Base-by-base conservation (phyloP, 805 yeast species). In the Candida peoriensis region DNA sequence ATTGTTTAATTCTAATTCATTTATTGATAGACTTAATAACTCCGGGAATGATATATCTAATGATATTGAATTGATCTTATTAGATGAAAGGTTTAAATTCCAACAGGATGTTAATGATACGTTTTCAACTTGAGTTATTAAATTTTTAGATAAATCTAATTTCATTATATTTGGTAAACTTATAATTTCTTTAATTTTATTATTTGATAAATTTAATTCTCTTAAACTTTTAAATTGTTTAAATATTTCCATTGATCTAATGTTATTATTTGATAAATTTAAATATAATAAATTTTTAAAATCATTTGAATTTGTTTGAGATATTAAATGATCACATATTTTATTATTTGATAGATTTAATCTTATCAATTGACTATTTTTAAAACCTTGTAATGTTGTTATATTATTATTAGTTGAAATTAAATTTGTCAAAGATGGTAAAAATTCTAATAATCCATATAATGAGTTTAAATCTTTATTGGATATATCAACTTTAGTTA, bases 211-310 rank as follows among this genome's bases (percentile, higher is more conserved):
- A 24, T 47, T 38, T 21, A 57, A 33, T 14, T 38, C 41, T 28
- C 52, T 42, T 48, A 41, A 63, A 40, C 41, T 45, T 14, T 33
- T 24, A 29, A 57, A 41, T 3, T 39, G 23, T n/a, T 39, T 47
- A 37, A 40, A 72, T 44, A 21, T 50, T 44, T 14, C 41, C 46
- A 32, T 63, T 45, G 31, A 52, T 39, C 43, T 54, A 43, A 72
- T 70, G 8, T 49, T 42, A 46, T 73, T 73, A 11, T 47, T 31
- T 2, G 72, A 63, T 20, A 71, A 44, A 39, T 69, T 60, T 5
- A 67, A 39, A 13, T 47, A 48, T 14, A 47, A 43, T 30, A 72
- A 43, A 22, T 30, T 32, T 21, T 39, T 33, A 25, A 42, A 47
- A 20, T 28, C 41, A 11, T 36, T 32, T 24, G 47, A 40, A 22